Percentiles rank a stretch among this genome's conserved stretches.
These are phyloP conservation scores for Zymoseptoria ardabiliae DNA, from an alignment of 2,329 filamentous ascomycete species.

Conservation along the genomic window DNA sequence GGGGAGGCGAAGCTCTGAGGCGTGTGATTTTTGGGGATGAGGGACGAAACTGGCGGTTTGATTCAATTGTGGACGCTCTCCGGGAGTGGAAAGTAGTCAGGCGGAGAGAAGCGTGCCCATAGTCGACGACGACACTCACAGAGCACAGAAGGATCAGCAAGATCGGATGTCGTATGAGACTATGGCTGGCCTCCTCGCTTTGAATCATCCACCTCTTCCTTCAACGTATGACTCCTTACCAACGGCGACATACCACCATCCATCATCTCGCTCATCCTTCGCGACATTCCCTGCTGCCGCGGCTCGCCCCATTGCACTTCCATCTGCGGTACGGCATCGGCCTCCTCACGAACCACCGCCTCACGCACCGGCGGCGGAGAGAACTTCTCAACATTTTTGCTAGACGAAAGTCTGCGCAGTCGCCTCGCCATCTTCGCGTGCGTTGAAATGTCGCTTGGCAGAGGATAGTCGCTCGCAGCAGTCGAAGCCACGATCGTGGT, in stretches of 20 bases:
- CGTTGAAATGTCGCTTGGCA: neutral
- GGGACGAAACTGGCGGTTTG: neutral
- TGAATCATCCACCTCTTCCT: neutral
- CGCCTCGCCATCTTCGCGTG: neutral
- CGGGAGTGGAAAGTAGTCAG: too few relatives aligned
- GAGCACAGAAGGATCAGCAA: too few relatives aligned
- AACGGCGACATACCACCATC: neutral
- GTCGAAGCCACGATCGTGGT: neutral
- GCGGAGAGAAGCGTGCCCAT: too few relatives aligned
- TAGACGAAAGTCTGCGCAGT: neutral
- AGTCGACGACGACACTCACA: too few relatives aligned
- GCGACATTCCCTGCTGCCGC: neutral
- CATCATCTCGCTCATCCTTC: neutral
- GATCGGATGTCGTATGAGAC: too few relatives aligned
- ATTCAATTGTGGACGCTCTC: too few relatives aligned
- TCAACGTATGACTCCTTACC: neutral
- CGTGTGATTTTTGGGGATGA: neutral
- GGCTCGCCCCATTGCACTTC: neutral
- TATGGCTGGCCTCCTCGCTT: too few relatives aligned
- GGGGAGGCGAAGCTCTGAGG: constrained; percentile 35
- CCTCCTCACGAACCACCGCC: neutral
- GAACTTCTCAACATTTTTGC: neutral
- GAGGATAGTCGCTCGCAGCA: neutral
- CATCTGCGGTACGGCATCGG: neutral
- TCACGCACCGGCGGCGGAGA: neutral